Conservation (phyloP, 208 protist species). For the Leishmania gerbilli region DNA sequence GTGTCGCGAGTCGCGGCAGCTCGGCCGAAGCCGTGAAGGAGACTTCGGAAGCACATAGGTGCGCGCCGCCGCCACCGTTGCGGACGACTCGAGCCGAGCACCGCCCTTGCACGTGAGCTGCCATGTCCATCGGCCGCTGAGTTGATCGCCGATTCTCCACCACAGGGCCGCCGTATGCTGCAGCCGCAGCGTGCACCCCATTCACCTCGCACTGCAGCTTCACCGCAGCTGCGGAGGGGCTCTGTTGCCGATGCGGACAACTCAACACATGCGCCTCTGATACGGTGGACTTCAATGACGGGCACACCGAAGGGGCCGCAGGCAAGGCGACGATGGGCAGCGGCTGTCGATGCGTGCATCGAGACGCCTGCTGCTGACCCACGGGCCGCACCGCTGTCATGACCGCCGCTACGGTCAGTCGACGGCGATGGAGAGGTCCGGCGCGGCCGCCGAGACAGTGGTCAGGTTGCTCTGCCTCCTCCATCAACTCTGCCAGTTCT, state of each 20-base stretch:
- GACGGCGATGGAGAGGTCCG: conserved; percentile 5
- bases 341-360: neutral
- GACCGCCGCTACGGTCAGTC: neutral
- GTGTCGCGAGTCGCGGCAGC: neutral
- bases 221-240: neutral
- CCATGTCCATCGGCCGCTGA: neutral
- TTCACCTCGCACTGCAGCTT: neutral
- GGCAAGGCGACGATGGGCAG: neutral
- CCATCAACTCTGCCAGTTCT: conserved; percentile 20
- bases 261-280: neutral
- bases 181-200: neutral
- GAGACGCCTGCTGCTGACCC: neutral
- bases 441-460: neutral
- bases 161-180: neutral
- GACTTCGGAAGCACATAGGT: conserved; percentile 14
- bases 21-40: neutral
- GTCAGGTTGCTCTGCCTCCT: conserved; percentile 5
- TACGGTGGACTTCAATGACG: conserved; percentile 5
- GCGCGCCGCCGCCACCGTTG: neutral
- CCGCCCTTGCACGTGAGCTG: neutral
- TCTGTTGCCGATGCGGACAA: neutral
- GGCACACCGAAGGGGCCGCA: conserved; percentile 1
- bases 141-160: neutral
- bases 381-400: neutral
- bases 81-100: neutral